Evolutionary conservation across 1,284 basidiomycete genomes (phyloP).

Genomic region (Trametes versicolor): DNA sequence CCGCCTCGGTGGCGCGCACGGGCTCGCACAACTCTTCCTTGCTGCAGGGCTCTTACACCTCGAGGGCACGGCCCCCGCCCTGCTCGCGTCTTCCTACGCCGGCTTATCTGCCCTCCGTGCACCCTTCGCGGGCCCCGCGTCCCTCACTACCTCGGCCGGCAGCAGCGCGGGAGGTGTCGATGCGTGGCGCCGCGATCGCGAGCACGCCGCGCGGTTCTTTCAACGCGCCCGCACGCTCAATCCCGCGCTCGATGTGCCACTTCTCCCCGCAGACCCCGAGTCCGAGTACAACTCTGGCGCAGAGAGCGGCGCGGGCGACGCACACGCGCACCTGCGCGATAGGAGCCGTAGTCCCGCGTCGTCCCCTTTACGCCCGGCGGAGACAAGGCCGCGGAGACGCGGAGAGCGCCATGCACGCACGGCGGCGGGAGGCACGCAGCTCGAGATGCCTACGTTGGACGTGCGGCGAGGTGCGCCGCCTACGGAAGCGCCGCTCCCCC

Average conservation of each 20-base stretch:
- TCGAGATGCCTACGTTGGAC: conserved; percentile 54
- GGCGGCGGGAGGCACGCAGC: conserved; percentile 9
- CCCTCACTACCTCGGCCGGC: conserved; percentile 11
- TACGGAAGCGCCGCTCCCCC: conserved; percentile 20
- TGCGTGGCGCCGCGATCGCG: conserved; percentile 76
- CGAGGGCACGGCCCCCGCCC: conserved; percentile 73
- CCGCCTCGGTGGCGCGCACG: conserved; percentile 67
- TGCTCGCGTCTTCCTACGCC: conserved; percentile 75
- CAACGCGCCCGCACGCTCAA: conserved; percentile 68
- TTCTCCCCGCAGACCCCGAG: conserved; percentile 62
- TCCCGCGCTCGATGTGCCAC: conserved; percentile 72
- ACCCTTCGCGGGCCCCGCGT: conserved; percentile 50
- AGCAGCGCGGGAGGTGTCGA: conserved; percentile 52
- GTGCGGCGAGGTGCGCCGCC: conserved; percentile 41
- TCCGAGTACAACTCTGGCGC: conserved; percentile 56
- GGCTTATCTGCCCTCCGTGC: conserved; percentile 79
- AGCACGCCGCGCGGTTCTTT: conserved; percentile 73
- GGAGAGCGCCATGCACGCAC: conserved; percentile 7
- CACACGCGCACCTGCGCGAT: conserved; percentile 18
- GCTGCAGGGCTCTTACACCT: conserved; percentile 80
- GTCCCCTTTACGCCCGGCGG: neutral
- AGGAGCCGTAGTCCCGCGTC: conserved; percentile 19
- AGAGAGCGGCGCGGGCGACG: conserved; percentile 34
- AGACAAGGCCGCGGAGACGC: neutral
- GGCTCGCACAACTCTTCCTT: conserved; percentile 76